Conservation (phyloP, 2,329 filamentous ascomycete species). For the Sphaerulina vaccinii region DNA sequence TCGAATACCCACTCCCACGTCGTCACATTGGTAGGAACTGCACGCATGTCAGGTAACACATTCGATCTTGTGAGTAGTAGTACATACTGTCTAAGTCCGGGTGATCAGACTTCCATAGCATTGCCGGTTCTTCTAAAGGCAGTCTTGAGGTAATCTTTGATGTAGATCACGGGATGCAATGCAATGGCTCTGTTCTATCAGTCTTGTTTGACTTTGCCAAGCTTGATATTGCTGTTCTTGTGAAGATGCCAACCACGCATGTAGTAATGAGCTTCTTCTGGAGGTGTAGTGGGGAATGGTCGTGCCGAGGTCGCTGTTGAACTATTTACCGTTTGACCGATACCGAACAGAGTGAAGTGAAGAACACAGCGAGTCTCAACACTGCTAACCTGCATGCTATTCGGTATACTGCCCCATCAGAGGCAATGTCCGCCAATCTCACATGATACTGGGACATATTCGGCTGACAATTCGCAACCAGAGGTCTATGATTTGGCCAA, state of each 20-base stretch:
- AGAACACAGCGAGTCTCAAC: background rate
- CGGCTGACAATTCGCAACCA: too few relatives aligned
- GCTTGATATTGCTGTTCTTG: background rate
- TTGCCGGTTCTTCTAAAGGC: background rate
- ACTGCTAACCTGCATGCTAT: too few relatives aligned
- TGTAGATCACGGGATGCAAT: background rate
- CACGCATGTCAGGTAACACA: slow-evolving; percentile 5
- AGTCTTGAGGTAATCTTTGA: background rate
- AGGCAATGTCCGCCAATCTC: too few relatives aligned
- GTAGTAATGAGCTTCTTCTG: background rate
- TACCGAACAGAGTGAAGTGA: background rate
- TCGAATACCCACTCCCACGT: slow-evolving; percentile 64
- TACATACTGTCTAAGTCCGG: slow-evolving; percentile 43
- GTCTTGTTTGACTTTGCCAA: background rate
- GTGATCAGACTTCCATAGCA: slow-evolving; percentile 40
- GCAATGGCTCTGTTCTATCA: background rate
- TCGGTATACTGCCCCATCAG: too few relatives aligned
- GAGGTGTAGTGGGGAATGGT: background rate
- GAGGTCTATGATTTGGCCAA: too few relatives aligned
- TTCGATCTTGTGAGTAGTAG: background rate
- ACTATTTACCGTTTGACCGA: slow-evolving; percentile 2
- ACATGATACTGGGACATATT: too few relatives aligned
- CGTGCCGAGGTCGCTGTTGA: slow-evolving; percentile 6
- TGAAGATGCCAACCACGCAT: background rate
- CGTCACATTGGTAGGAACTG: slow-evolving; percentile 54